phyloP scores from a whole-genome alignment of 257 asterid genomes.

The Przewalskia tangutica region DNA sequence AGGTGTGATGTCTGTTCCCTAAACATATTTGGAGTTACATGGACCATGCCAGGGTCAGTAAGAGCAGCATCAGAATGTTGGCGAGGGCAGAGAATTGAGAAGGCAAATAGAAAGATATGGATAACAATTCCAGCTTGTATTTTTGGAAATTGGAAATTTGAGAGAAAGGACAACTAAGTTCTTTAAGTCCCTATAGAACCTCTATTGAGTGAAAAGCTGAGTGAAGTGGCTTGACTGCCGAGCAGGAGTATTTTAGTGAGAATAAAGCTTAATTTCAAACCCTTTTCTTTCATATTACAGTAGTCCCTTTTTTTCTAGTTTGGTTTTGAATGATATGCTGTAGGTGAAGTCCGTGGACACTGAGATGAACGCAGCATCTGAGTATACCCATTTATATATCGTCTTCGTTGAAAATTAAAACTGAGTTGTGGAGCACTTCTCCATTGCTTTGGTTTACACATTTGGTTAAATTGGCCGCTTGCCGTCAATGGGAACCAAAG shows the following conservation, averaged over 20 bases:
- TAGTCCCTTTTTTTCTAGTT: neutral
- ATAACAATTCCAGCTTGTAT: neutral
- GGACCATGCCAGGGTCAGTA: neutral
- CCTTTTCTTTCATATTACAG: too few species aligned
- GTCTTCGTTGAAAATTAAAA: neutral
- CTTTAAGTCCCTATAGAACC: neutral
- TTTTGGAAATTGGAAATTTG: neutral
- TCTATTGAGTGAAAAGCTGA: neutral
- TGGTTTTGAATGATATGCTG: neutral
- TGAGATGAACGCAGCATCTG: neutral
- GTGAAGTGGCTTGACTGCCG: neutral
- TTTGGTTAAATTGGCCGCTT: neutral
- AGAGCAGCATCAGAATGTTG: neutral
- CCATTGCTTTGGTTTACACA: neutral
- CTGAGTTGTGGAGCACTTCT: neutral
- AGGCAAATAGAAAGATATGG: neutral
- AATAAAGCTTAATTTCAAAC: neutral
- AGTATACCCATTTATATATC: neutral
- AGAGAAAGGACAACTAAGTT: neutral
- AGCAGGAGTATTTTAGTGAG: neutral
- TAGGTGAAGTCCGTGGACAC: neutral
- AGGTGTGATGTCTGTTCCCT: neutral
- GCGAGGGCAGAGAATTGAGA: neutral
- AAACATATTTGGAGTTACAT: neutral
- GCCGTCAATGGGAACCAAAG: neutral